Percentiles rank a stretch among this genome's conserved stretches.
phyloP scores from a whole-genome alignment of 2,329 filamentous ascomycete genomes.

The Chaetomium sp. region DNA sequence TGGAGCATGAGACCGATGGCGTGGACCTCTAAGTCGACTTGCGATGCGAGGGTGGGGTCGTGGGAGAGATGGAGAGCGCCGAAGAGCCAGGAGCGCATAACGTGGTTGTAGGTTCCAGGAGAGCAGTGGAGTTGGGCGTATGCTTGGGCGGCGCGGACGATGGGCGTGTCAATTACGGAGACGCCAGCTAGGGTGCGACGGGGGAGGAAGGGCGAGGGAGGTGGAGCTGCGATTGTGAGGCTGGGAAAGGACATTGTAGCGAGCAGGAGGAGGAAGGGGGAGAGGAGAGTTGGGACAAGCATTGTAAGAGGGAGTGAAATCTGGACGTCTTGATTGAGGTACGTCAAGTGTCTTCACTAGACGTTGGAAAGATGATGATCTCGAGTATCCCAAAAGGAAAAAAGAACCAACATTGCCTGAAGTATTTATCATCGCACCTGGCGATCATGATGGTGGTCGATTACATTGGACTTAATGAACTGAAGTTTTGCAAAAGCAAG shows the following conservation, averaged over 20 bases:
- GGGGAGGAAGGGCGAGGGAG: background rate
- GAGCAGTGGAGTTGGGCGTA: background rate
- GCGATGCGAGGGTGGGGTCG: background rate
- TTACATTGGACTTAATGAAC: too few species aligned
- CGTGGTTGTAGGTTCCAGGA: background rate
- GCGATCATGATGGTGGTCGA: too few species aligned
- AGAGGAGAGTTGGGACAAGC: too few species aligned
- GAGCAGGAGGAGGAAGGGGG: too few species aligned
- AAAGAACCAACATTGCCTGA: too few species aligned
- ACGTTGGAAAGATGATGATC: too few species aligned
- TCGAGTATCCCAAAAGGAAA: too few species aligned
- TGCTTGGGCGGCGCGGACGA: background rate
- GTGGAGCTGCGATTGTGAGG: background rate
- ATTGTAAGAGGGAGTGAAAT: too few species aligned
- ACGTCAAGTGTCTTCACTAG: too few species aligned
- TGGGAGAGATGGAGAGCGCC: background rate
- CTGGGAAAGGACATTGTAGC: background rate
- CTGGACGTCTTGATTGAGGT: too few species aligned
- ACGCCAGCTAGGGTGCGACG: background rate
- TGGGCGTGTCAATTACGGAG: background rate
- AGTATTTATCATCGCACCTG: too few species aligned
- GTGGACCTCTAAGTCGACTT: conserved; percentile 1
- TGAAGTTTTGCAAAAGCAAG: too few species aligned
- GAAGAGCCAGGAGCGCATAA: conserved; percentile 4
- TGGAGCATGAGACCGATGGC: background rate